Base-by-base conservation (phyloP, 2,329 filamentous ascomycete species). In the Fusarium compactum region DNA sequence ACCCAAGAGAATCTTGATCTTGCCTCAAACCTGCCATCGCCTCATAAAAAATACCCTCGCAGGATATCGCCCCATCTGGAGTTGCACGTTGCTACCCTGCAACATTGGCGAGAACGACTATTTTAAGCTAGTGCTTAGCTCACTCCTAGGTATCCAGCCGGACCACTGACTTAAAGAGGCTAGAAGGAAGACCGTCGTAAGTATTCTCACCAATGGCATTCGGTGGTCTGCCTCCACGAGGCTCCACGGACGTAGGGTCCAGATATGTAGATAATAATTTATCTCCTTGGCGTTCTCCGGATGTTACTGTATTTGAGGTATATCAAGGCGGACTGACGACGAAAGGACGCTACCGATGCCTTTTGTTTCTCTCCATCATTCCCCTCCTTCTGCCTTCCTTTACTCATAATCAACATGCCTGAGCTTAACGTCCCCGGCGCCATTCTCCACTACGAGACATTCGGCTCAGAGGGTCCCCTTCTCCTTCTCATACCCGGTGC, bases 1-100 rank as follows among this genome's bases (percentile, higher is more conserved):
- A 0, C 16, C 6, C 5, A n/a, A 6, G 3, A 38, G 18, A 38
- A n/a, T 1, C 0, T 11, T n/a, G 5, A 3, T 7, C 10, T n/a
- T 38, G 34, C 6, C 11, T 9, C 34, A 11, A 18, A 11, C 6
- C 9, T n/a, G 2, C 10, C 18, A 38, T 38, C 34, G 18, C 34
- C 18, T 12, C 10, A n/a, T 38, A 4, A 0, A 1, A 2, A n/a
- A 38, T 38, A 12, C 6, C 2, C 16, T 38, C 9, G 18, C 34
- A 38, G 18, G 18, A n/a, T 38, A n/a, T 38, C 5, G 34, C 34
- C 18, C 34, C 34, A 38, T 38, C 9, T n/a, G 34, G 34, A 38
- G 9, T 2, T 38, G 18, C 18, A n/a, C 10, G 6, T 38, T 38
- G 34, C 34, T 38, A 38, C 34, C 34, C 34, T 38, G 34, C 34